Conservation (phyloP, 2,329 filamentous ascomycete genomes). For the Juglanconis juglandina region DNA sequence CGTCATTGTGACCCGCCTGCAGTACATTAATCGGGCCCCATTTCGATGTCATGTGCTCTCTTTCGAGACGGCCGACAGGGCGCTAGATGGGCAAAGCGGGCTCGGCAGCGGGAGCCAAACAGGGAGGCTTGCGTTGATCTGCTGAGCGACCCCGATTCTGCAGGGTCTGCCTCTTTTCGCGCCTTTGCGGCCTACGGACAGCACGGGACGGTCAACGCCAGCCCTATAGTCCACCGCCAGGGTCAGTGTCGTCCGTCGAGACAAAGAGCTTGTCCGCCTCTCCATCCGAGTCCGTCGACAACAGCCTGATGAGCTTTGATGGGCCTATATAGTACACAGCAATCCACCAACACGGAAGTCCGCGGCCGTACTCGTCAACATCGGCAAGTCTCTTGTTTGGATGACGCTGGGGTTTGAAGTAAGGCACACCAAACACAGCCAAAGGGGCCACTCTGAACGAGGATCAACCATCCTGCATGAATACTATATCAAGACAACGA, state of each 20-base stretch:
- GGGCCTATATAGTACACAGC: too few relatives aligned
- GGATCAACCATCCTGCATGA: constrained; percentile 9
- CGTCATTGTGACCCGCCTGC: constrained; percentile 14
- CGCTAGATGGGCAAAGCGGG: constrained; percentile 12
- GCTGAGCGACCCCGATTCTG: constrained; percentile 16
- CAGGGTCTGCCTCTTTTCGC: constrained; percentile 4
- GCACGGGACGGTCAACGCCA: not conserved
- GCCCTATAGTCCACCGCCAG: constrained; percentile 1
- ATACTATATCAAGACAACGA: not conserved
- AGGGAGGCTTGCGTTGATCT: constrained; percentile 16
- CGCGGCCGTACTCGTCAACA: too few relatives aligned
- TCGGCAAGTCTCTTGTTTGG: not conserved
- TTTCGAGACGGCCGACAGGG: constrained; percentile 16
- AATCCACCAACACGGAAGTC: too few relatives aligned
- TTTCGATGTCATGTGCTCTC: constrained; percentile 14
- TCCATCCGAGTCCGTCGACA: not conserved
- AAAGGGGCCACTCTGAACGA: constrained; percentile 6
- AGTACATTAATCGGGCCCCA: constrained; percentile 7
- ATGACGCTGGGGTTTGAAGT: constrained; percentile 1
- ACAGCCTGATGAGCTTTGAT: too few relatives aligned
- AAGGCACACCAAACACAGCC: constrained; percentile 1
- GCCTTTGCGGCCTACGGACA: too few relatives aligned
- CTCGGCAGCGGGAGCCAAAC: constrained; percentile 14
- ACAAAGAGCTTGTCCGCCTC: not conserved
- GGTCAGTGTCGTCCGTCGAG: constrained; percentile 17